phyloP scores from a whole-genome alignment of 495 filamentous ascomycete genomes.

The Echria macrotheca region DNA sequence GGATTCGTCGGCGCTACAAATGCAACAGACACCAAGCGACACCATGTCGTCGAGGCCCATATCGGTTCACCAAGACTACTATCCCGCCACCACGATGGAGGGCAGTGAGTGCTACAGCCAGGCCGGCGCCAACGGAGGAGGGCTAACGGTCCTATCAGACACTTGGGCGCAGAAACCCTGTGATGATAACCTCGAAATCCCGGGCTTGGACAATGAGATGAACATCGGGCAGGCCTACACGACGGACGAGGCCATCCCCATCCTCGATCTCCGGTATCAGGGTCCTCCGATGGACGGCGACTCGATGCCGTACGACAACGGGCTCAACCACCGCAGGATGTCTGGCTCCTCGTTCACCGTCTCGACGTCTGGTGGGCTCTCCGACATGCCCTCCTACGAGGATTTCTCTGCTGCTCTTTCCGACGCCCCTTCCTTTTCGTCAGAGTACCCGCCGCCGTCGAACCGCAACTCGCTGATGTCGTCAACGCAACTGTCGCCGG shows the following conservation, averaged over 20 bases:
- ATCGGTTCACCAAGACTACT: constrained; percentile 50
- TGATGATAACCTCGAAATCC: constrained; percentile 44
- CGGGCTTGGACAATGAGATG: constrained; percentile 43
- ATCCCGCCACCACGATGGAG: constrained; percentile 43
- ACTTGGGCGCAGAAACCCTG: constrained; percentile 47
- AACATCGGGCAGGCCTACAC: constrained; percentile 52
- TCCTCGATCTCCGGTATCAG: constrained; percentile 46
- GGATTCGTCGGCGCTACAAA: constrained; percentile 49
- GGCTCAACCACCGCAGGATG: constrained; percentile 45
- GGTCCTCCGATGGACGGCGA: constrained; percentile 38
- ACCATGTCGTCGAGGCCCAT: constrained; percentile 44
- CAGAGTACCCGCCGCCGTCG: constrained; percentile 52
- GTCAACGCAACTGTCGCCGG: constrained; percentile 52
- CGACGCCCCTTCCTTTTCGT: constrained; percentile 50
- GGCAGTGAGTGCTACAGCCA: constrained; percentile 40
- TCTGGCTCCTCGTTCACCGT: constrained; percentile 55
- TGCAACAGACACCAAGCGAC: constrained; percentile 43
- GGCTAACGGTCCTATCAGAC: constrained; percentile 36
- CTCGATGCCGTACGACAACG: constrained; percentile 34
- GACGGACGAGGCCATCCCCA: constrained; percentile 51
- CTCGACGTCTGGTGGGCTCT: constrained; percentile 51
- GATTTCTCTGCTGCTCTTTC: constrained; percentile 53
- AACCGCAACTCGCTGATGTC: constrained; percentile 56
- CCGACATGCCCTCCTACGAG: constrained; percentile 55
- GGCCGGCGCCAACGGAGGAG: constrained; percentile 11